These are phyloP conservation scores for Rugosomyces carneus DNA, from an alignment of 1,284 basidiomycete genomes.

Conservation along the genomic window DNA sequence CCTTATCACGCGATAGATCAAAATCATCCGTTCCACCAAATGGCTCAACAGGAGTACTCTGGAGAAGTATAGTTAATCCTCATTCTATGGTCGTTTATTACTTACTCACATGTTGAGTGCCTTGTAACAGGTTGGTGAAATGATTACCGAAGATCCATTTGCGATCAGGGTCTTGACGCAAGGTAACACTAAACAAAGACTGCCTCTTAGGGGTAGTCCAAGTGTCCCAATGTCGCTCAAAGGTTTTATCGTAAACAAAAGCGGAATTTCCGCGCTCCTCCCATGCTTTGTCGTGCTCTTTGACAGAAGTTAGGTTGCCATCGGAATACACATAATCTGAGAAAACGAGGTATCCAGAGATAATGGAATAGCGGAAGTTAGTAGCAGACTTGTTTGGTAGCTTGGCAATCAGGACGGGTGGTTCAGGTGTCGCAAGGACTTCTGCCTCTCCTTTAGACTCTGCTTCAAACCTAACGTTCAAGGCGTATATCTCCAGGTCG, in stretches of 20 bases:
- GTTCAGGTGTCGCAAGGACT: slow-evolving; percentile 25
- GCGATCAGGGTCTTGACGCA: slow-evolving; percentile 41
- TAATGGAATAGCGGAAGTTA: slow-evolving; percentile 62
- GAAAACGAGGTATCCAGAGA: slow-evolving; percentile 58
- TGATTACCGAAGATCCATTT: slow-evolving; percentile 48
- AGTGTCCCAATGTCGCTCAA: slow-evolving; percentile 83
- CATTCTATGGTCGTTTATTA: slow-evolving; percentile 12
- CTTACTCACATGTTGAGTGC: slow-evolving; percentile 55
- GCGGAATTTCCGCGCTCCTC: slow-evolving; percentile 69
- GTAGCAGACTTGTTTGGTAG: slow-evolving; percentile 61
- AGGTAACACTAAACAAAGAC: slow-evolving; percentile 60
- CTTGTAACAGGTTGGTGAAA: slow-evolving; percentile 58
- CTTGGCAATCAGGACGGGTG: slow-evolving; percentile 43
- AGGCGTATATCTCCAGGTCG: slow-evolving; percentile 51
- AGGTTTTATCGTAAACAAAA: slow-evolving; percentile 73
- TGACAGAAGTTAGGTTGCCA: slow-evolving; percentile 60
- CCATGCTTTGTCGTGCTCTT: slow-evolving; percentile 63
- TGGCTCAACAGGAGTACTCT: slow-evolving; percentile 78
- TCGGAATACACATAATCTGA: slow-evolving; percentile 74
- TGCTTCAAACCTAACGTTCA: slow-evolving; percentile 41
- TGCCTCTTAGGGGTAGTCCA: slow-evolving; percentile 73
- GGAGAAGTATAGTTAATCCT: slow-evolving; percentile 5
- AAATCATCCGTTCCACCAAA: slow-evolving; percentile 77
- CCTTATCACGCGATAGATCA: slow-evolving; percentile 57
- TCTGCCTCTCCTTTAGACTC: slow-evolving; percentile 20